Evolutionary conservation across 257 asterid species (phyloP).

Genomic region (Asclepias syriaca): DNA sequence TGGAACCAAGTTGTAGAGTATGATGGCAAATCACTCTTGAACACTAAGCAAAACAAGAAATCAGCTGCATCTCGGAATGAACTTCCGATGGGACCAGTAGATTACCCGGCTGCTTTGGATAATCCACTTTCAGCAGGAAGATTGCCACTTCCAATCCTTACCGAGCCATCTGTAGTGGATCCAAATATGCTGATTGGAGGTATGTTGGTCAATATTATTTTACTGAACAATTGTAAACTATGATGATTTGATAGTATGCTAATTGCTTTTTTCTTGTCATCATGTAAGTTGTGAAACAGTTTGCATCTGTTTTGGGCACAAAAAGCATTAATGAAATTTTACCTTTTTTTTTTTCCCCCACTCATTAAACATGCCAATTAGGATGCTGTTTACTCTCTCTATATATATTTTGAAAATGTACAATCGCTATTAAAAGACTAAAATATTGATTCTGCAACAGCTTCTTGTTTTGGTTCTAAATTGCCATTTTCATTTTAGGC

Average conservation of each 20-base stretch:
- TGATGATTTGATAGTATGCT: background rate
- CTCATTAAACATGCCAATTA: background rate
- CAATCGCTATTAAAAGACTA: background rate
- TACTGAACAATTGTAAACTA: background rate
- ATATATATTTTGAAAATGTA: no score
- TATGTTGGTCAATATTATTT: conserved; percentile 18
- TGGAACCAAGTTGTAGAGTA: conserved; percentile 94
- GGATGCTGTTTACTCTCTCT: background rate
- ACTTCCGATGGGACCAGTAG: conserved; percentile 48
- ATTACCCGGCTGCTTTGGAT: conserved; percentile 54
- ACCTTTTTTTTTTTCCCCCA: background rate
- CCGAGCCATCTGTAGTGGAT: conserved; percentile 50
- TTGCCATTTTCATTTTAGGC: background rate
- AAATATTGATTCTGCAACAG: background rate
- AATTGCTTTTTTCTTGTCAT: background rate
- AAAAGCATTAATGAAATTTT: background rate
- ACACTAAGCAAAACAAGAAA: conserved; percentile 56
- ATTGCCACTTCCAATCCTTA: conserved; percentile 37
- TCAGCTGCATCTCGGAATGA: conserved; percentile 37
- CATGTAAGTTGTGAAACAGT: background rate
- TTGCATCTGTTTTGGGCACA: background rate
- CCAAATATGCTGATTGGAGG: conserved; percentile 64
- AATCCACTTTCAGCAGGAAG: conserved; percentile 54
- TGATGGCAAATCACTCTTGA: conserved; percentile 81
- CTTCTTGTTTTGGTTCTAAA: background rate